A percentile compares a stretch with the other conserved stretches of the same genome.
phyloP scores from a whole-genome alignment of 192 early-diverging fungal genomes.

The Radiomyces spectabilis region DNA sequence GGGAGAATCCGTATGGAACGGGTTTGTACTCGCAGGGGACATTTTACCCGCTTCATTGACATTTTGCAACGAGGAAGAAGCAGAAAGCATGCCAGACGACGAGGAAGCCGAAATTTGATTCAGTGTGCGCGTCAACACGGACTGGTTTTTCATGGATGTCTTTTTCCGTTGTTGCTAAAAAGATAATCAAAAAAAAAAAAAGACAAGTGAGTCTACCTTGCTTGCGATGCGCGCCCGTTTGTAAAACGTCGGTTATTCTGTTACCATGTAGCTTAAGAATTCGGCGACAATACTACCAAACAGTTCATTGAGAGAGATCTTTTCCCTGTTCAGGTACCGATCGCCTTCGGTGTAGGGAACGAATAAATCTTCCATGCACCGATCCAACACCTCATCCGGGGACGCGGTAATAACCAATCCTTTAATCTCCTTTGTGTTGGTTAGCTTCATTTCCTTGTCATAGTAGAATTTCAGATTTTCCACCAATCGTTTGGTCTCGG shows the following conservation, averaged over 20 bases:
- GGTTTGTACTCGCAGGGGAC: background rate
- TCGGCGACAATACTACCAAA: conserved; percentile 44
- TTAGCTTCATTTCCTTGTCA: conserved; percentile 42
- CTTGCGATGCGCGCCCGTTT: background rate
- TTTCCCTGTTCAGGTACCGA: conserved; percentile 79
- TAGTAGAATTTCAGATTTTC: conserved; percentile 71
- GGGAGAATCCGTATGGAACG: background rate
- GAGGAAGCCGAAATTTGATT: conserved; percentile 25
- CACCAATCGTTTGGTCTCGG: conserved; percentile 65
- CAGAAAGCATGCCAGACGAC: conserved; percentile 1
- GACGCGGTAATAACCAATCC: conserved; percentile 39
- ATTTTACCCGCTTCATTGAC: background rate
- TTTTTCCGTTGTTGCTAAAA: conserved; percentile 34
- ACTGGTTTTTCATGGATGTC: conserved; percentile 18
- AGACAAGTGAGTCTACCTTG: background rate
- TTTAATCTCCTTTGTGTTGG: conserved; percentile 28
- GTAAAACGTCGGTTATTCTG: background rate
- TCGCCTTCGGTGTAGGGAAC: conserved; percentile 88
- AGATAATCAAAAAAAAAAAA: background rate
- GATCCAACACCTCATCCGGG: conserved; percentile 68
- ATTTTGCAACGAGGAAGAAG: too few relatives aligned
- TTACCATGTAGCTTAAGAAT: conserved; percentile 40
- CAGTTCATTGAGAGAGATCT: conserved; percentile 57
- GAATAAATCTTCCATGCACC: conserved; percentile 92
- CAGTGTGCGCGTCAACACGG: conserved; percentile 23